Base-by-base conservation (phyloP, 345 rosid genomes). In the Rhodomyrtus tomentosa region DNA sequence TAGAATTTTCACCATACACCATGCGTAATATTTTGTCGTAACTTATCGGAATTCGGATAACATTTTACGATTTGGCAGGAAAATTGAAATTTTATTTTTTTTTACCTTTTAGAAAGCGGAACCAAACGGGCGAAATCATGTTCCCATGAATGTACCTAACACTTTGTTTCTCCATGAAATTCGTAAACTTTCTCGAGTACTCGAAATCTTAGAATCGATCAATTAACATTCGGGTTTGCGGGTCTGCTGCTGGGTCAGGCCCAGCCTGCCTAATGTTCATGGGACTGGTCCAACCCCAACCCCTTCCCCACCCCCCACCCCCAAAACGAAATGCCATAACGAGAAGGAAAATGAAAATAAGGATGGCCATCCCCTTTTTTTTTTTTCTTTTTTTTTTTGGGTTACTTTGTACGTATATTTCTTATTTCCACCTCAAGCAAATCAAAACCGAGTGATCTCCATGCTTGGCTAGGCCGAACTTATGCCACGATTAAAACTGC, bases 391-490 rank as follows among this genome's bases (percentile, higher is more conserved):
- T 52, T 50, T 11, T 50, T 13, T 6, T n/a, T n/a, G n/a, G n/a
- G n/a, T n/a, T n/a, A n/a, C 22, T 52, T 22, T 21, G 25, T 54
- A 7, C 22, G 1, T 3, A 54, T 54, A 54, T 2, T 1, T 27
- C 0, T 1, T 32, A 62, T 32, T 62, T 32, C 36, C 12, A 59
- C 22, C 74, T 68, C 76, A 32, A 68, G 76, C 36, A 45, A 0
- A 68, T 68, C 1, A 10, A 68, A 29, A 68, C 0, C 5, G 0
- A 68, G 76, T 4, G 45, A 32, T 68, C 45, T 36, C 76, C 8
- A 32, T 0, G 0, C 13, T 32, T 4, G 45, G 45, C 15, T 25
- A 18, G 15, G 0, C 24, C 0, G 2, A 68, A 32, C 76, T 68
- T 36, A 68, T 20, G 45, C 1, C 56, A 22, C 3, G n/a, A 3